Evolutionary conservation across 129 eudicot genomes (phyloP).

Genomic region (Chrysanthemum makinoi): DNA sequence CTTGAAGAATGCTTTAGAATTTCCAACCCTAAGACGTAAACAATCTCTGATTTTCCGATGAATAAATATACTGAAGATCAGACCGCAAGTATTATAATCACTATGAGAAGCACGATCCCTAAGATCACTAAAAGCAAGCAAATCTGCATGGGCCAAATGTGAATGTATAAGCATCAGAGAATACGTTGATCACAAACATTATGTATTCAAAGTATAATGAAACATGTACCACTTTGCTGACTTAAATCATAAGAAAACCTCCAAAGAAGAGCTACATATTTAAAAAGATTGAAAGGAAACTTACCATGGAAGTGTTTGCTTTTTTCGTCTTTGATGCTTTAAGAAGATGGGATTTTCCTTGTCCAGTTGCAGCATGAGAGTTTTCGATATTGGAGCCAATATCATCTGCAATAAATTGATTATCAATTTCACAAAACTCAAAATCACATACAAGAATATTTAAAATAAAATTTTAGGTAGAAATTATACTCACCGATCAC

Average conservation of each 20-base stretch:
- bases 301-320: constrained; percentile 93
- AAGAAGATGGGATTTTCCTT: constrained; percentile 77
- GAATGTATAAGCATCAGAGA: not conserved
- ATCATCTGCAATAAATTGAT: constrained; percentile 55
- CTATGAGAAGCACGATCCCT: constrained; percentile 82
- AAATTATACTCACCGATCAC: constrained; percentile 61
- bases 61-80: constrained; percentile 22
- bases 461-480: constrained; percentile 1
- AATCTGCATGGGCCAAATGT: constrained; percentile 47
- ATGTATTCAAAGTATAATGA: constrained; percentile 5
- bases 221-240: no score
- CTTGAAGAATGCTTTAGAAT: constrained; percentile 2
- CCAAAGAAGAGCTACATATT: no score
- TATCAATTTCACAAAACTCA: not conserved
- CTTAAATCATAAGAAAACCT: no score
- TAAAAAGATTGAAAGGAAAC: not conserved
- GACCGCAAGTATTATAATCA: constrained; percentile 67
- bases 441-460: not conserved
- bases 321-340: constrained; percentile 83
- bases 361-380: constrained; percentile 86
- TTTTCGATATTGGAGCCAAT: constrained; percentile 77
- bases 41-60: constrained; percentile 10
- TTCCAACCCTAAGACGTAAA: not conserved
- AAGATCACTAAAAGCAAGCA: constrained; percentile 91
- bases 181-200: not conserved